phyloP scores from a whole-genome alignment of 441 rosid species.

The Euphorbia schlechtendalii region DNA sequence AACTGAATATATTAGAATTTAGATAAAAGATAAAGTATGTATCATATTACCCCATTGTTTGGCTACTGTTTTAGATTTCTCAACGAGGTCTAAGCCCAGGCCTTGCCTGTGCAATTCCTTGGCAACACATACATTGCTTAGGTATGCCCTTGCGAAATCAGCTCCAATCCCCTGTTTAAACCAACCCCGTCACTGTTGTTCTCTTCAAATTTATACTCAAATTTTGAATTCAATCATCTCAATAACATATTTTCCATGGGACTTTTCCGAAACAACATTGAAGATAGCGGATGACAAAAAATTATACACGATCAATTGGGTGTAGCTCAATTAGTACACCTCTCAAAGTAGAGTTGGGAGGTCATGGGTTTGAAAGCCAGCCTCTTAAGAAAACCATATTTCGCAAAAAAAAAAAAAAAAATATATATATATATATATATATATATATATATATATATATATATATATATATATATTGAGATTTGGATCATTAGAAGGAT shows the following conservation, averaged over 20 bases:
- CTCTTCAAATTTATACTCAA: not conserved
- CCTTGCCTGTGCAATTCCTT: constrained; percentile 79
- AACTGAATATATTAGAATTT: not conserved
- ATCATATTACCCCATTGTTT: constrained; percentile 89
- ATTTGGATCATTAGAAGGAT: no score
- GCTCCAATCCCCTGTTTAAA: constrained; percentile 52
- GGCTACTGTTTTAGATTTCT: constrained; percentile 56
- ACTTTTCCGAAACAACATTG: not conserved
- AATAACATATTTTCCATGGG: not conserved
- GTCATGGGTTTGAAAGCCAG: no score
- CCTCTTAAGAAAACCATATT: no score
- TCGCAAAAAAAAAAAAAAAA: no score
- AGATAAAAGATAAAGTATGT: not conserved
- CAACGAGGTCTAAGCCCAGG: constrained; percentile 56
- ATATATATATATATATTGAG: no score
- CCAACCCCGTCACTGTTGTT: constrained; percentile 2
- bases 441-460: no score
- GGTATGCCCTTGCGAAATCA: constrained; percentile 72
- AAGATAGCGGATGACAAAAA: not conserved
- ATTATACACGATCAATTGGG: no score
- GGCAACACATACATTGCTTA: constrained; percentile 90
- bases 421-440: no score
- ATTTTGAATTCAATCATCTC: no score
- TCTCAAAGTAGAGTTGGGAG: no score
- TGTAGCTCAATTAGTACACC: no score